Conservation (phyloP, 225 moss, liverwort and hornwort species). For the Sphagnum contortum region DNA sequence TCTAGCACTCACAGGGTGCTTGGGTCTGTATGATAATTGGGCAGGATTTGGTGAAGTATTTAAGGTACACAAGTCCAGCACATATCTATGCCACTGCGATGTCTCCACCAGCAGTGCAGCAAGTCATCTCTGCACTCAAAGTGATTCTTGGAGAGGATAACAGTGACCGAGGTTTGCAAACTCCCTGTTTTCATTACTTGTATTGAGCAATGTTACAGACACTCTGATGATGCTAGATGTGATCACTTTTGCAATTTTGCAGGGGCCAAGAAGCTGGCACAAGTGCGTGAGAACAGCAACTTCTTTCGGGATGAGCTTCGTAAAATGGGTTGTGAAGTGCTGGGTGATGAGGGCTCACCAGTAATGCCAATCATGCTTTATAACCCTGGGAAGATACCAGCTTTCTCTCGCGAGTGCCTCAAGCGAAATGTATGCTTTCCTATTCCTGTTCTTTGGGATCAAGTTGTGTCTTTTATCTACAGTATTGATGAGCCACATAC, state of each 20-base stretch:
- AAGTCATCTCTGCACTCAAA: slow-evolving; percentile 86
- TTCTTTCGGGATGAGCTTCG: slow-evolving; percentile 76
- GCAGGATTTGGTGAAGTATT: slow-evolving; percentile 74
- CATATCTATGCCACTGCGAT: slow-evolving; percentile 88
- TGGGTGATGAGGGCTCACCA: slow-evolving; percentile 89
- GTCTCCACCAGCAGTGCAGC: slow-evolving; percentile 93
- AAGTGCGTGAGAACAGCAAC: slow-evolving; percentile 87
- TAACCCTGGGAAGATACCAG: slow-evolving; percentile 95
- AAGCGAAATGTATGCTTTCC: slow-evolving; percentile 68
- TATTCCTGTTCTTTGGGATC: not conserved
- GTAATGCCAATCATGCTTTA: slow-evolving; percentile 99
- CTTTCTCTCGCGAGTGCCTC: slow-evolving; percentile 91
- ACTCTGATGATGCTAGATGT: no score
- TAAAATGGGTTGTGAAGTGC: slow-evolving; percentile 85
- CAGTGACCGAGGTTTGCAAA: slow-evolving; percentile 58
- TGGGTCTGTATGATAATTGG: not conserved
- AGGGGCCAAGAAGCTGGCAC: slow-evolving; percentile 78
- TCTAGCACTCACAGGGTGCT: no score
- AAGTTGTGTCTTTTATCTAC: no score
- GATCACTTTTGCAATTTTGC: not conserved
- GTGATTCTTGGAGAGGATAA: slow-evolving; percentile 80
- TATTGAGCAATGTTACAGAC: no score
- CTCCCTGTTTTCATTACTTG: not conserved
- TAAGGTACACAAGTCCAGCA: slow-evolving; percentile 67
- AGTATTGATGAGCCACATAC: no score